Evolutionary conservation across 2,329 filamentous ascomycete species (phyloP).

Genomic region (Pseudocercospora macadamiae): DNA sequence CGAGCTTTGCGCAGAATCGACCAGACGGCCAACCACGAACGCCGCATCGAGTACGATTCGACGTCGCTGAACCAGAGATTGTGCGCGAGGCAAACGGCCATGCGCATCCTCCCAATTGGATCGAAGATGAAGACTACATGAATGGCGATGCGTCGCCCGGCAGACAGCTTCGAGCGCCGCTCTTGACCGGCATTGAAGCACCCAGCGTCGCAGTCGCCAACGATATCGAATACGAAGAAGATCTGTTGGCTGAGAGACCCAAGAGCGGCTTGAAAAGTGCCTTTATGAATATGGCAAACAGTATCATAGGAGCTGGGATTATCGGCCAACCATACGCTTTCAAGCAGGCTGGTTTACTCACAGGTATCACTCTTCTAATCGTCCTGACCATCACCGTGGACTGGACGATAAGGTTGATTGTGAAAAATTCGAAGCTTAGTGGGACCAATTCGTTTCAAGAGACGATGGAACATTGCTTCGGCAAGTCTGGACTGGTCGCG

Average conservation of each 20-base stretch:
- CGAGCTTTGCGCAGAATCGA: slow-evolving; percentile 52
- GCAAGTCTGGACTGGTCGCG: slow-evolving; percentile 80
- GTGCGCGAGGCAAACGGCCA: slow-evolving; percentile 30
- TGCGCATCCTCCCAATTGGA: slow-evolving; percentile 40
- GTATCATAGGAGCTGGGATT: slow-evolving; percentile 80
- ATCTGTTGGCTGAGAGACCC: slow-evolving; percentile 67
- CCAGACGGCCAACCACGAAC: slow-evolving; percentile 62
- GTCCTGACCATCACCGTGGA: slow-evolving; percentile 82
- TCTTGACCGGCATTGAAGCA: slow-evolving; percentile 81
- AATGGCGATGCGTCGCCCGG: slow-evolving; percentile 42
- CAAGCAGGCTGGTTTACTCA: slow-evolving; percentile 81
- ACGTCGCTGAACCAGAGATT: slow-evolving; percentile 46
- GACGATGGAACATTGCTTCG: slow-evolving; percentile 95
- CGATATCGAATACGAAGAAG: slow-evolving; percentile 55
- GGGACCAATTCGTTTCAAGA: slow-evolving; percentile 93
- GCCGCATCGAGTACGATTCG: slow-evolving; percentile 75
- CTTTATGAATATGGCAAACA: slow-evolving; percentile 99
- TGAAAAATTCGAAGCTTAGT: slow-evolving; percentile 95
- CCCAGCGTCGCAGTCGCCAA: slow-evolving; percentile 75
- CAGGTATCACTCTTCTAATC: slow-evolving; percentile 77
- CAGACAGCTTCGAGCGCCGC: slow-evolving; percentile 61
- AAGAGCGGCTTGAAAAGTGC: slow-evolving; percentile 84
- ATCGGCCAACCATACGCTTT: slow-evolving; percentile 93
- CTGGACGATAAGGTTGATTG: slow-evolving; percentile 97
- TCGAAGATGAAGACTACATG: slow-evolving; percentile 67